These are phyloP conservation scores for Sporothrix curviconia DNA, from an alignment of 2,329 filamentous ascomycete genomes.

Conservation along the genomic window DNA sequence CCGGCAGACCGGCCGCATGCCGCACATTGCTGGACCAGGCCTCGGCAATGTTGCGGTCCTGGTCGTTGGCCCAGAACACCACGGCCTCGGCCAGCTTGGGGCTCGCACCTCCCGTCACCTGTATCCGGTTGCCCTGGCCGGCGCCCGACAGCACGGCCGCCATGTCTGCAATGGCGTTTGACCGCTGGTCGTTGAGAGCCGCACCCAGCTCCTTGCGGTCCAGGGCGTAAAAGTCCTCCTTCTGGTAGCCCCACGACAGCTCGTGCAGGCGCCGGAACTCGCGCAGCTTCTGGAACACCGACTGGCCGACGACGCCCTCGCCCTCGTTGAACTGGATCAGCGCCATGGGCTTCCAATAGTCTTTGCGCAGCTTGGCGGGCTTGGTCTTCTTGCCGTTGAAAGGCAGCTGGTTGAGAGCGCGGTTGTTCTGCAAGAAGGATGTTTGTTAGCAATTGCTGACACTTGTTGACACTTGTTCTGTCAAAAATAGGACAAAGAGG, in stretches of 20 bases:
- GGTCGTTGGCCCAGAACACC: constrained; percentile 46
- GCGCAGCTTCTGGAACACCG: constrained; percentile 56
- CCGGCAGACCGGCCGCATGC: constrained; percentile 38
- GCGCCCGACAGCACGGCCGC: constrained; percentile 49
- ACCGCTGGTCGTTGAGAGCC: constrained; percentile 53
- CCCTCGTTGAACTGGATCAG: constrained; percentile 51
- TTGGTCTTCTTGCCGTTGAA: constrained; percentile 64
- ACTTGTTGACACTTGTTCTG: too few relatives aligned
- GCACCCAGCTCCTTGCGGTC: constrained; percentile 40
- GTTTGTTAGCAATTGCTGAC: not conserved
- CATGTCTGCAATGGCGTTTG: constrained; percentile 58
- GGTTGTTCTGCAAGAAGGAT: constrained; percentile 21
- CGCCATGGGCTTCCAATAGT: constrained; percentile 59
- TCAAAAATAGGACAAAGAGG: not conserved
- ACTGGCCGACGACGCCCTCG: constrained; percentile 48
- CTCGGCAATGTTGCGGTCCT: constrained; percentile 41
- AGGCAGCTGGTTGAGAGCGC: constrained; percentile 36
- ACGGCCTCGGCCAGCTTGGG: constrained; percentile 30
- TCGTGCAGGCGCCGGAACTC: constrained; percentile 59
- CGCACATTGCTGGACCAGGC: constrained; percentile 48
- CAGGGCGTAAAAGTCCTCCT: constrained; percentile 37
- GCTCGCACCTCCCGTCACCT: constrained; percentile 11
- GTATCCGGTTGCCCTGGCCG: constrained; percentile 46
- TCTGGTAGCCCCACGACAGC: constrained; percentile 47
- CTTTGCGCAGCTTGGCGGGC: constrained; percentile 56